These are phyloP conservation scores for Rutstroemia sp. DNA, from an alignment of 2,329 filamentous ascomycete species.

Conservation along the genomic window DNA sequence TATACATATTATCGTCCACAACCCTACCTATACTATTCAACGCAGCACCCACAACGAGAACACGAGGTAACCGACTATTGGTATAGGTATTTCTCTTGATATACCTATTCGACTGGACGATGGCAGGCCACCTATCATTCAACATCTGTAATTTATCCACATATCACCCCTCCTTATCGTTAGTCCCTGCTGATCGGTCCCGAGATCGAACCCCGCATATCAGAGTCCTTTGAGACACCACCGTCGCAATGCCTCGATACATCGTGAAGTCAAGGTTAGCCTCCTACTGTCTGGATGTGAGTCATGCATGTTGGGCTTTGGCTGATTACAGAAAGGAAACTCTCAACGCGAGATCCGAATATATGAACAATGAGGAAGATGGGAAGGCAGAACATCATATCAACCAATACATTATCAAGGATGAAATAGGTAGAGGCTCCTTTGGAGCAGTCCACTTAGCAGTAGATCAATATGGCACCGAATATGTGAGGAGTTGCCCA, in stretches of 20 bases:
- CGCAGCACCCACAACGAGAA: too few relatives aligned
- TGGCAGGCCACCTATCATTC: constrained; percentile 32
- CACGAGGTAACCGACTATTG: neutral
- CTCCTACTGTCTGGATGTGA: neutral
- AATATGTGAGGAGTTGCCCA: constrained; percentile 63
- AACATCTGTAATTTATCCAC: constrained; percentile 24
- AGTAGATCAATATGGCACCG: constrained; percentile 79
- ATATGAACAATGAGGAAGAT: constrained; percentile 76
- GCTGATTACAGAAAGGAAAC: constrained; percentile 54
- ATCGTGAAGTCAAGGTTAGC: constrained; percentile 48
- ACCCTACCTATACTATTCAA: constrained; percentile 1
- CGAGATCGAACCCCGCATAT: constrained; percentile 41
- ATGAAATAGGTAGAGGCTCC: constrained; percentile 94
- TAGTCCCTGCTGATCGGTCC: constrained; percentile 11
- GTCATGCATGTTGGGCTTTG: neutral
- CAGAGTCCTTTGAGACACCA: constrained; percentile 59
- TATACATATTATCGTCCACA: neutral
- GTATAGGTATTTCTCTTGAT: constrained; percentile 33
- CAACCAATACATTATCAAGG: constrained; percentile 90
- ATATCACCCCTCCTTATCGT: neutral
- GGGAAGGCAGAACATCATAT: constrained; percentile 76
- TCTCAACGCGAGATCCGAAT: constrained; percentile 80
- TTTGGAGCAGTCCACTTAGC: constrained; percentile 91
- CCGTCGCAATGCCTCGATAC: constrained; percentile 50
- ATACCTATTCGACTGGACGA: constrained; percentile 33